Base-by-base conservation (phyloP, 2,329 filamentous ascomycete genomes). In the Penicillium sp. region DNA sequence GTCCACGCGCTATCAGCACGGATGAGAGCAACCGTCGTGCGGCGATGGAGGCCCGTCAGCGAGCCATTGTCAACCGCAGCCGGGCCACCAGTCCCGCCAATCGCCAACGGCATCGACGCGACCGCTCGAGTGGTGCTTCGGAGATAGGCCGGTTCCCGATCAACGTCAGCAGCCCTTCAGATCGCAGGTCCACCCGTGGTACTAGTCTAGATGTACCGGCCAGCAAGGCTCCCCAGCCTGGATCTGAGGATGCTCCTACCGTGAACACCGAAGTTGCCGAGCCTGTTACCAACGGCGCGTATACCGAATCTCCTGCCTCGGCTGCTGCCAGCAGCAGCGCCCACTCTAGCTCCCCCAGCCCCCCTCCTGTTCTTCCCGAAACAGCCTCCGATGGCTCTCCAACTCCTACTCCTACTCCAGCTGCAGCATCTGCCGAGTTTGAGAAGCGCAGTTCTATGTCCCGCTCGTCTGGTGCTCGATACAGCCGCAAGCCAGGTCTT, bases 11-110 rank as follows among this genome's bases (percentile, higher is more conserved):
- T 30, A 90, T 97, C 68, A 95, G 90, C 72, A 96, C 91, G 0
- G 91, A 99, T 70, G 94, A 99, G 79, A 95, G 91, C 76, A 95
- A 95, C 74, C 88, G 94, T 57, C 90, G 91, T 68, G 90, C 90
- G 42, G 87, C 96, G 63, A 93, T 96, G 86, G 93, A 97, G 75
- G 94, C 96, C 72, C 87, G 94, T 50, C 90, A 91, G 71, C 87
- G 90, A 59, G 90, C 91, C 48, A 83, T 93, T 59, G 84, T 82
- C 33, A 85, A 80, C 63, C 85, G 90, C 50, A 88, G 86, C 69
- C 85, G 91, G 47, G 89, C 86, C 30, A 88, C 84, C 25, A 91
- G 88, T 59, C 91, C 91, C 8, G 73, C 65, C 63, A 77, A 70
- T 53, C 68, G 77, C 30, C 71, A 72, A 57, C 72, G 78, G 37